Conservation (phyloP, 495 filamentous ascomycete genomes). For the Entonaema liquescens region DNA sequence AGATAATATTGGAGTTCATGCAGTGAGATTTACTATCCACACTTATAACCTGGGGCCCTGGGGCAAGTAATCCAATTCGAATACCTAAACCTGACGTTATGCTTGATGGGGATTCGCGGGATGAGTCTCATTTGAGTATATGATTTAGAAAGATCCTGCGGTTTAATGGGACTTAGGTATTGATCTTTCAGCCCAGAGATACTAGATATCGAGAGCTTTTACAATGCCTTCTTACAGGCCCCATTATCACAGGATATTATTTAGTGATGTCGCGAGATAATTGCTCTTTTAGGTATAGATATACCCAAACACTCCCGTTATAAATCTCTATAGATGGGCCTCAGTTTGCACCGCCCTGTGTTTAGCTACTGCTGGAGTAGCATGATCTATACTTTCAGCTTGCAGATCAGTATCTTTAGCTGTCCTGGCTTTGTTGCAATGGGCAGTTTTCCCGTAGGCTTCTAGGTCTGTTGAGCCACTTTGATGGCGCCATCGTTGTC, state of each 20-base stretch:
- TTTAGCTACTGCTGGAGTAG: background rate
- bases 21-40: background rate
- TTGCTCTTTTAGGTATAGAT: background rate
- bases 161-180: background rate
- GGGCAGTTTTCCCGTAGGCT: background rate
- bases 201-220: background rate
- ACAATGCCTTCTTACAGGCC: background rate
- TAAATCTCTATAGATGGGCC: background rate
- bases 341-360: background rate
- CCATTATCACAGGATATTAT: background rate
- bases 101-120: background rate
- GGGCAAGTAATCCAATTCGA: background rate
- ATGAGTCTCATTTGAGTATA: background rate
- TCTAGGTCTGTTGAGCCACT: background rate
- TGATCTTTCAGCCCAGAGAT: background rate
- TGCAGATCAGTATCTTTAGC: slow-evolving; percentile 13
- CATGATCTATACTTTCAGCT: slow-evolving; percentile 13
- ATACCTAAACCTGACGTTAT: background rate
- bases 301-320: no score
- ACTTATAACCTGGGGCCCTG: background rate
- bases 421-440: background rate
- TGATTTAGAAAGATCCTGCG: background rate
- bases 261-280: background rate
- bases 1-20: background rate
- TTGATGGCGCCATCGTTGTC: background rate